Conservation (phyloP, 768 basidiomycete species). For the Neoboletus magnificus region DNA sequence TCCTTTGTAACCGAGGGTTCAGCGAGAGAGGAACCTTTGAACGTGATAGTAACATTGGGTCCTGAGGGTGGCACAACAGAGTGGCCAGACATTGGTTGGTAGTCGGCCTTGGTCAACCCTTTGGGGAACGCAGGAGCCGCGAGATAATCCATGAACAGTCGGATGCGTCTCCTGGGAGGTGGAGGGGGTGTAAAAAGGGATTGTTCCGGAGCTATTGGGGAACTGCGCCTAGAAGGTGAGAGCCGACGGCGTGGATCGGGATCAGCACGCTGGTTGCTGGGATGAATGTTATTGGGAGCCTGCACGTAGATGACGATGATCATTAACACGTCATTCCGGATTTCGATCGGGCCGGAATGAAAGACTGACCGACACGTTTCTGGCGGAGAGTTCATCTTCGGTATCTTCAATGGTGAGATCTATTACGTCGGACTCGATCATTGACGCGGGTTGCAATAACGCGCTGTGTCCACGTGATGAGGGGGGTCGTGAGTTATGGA, state of each 20-base stretch:
- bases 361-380: constrained; percentile 19
- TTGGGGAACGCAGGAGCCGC: constrained; percentile 21
- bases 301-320: not conserved
- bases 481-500: not conserved
- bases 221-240: not conserved
- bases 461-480: not conserved
- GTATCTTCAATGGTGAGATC: constrained; percentile 25
- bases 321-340: constrained; percentile 1
- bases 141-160: constrained; percentile 15
- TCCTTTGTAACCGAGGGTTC: not conserved
- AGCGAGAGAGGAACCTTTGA: not conserved
- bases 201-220: constrained; percentile 8
- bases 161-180: constrained; percentile 7
- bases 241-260: constrained; percentile 5
- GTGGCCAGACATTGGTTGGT: constrained; percentile 7
- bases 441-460: not conserved
- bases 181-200: constrained; percentile 33
- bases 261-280: not conserved
- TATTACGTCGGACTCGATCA: constrained; percentile 11
- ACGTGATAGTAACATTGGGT: not conserved
- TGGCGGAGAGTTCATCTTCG: constrained; percentile 14
- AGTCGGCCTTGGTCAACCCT: constrained; percentile 20
- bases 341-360: not conserved
- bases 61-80: not conserved
- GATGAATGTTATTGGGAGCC: not conserved